A percentile compares a stretch with the other conserved stretches of the same genome.
phyloP scores from a whole-genome alignment of 805 yeast genomes.

The Candida easanensis region DNA sequence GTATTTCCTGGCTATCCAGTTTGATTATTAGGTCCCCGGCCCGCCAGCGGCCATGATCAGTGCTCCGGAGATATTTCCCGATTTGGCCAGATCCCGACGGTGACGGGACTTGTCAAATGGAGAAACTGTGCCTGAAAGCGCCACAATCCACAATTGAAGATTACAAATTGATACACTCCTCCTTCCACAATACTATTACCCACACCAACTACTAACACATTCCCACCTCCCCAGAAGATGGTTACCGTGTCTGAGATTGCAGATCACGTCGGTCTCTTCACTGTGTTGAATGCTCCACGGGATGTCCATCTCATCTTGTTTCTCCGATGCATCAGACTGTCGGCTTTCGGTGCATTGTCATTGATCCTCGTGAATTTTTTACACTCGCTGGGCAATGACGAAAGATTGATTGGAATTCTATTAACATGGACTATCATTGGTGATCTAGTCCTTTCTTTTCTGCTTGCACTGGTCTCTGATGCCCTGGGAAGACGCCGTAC shows the following conservation, averaged over 20 bases:
- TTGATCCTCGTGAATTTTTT: slow-evolving; percentile 43
- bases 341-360: slow-evolving; percentile 37
- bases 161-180: no score
- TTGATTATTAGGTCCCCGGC: no score
- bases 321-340: slow-evolving; percentile 31
- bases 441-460: slow-evolving; percentile 47
- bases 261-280: slow-evolving; percentile 21
- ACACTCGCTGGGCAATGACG: slow-evolving; percentile 39
- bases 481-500: slow-evolving; percentile 42
- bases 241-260: neutral
- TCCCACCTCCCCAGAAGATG: neutral
- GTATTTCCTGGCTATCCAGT: no score
- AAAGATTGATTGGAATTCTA: slow-evolving; percentile 45
- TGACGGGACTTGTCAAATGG: no score
- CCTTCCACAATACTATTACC: no score
- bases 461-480: slow-evolving; percentile 46
- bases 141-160: no score
- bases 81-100: neutral
- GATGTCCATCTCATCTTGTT: slow-evolving; percentile 31
- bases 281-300: slow-evolving; percentile 24
- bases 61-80: slow-evolving; percentile 1
- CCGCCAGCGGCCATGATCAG: no score
- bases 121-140: no score
- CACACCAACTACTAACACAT: neutral
- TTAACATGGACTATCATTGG: slow-evolving; percentile 49